Evolutionary conservation across 2,329 filamentous ascomycete genomes (phyloP), one percentile per base, ranked within the genome.

Genomic region (Emmonsiellopsis sp.): DNA sequence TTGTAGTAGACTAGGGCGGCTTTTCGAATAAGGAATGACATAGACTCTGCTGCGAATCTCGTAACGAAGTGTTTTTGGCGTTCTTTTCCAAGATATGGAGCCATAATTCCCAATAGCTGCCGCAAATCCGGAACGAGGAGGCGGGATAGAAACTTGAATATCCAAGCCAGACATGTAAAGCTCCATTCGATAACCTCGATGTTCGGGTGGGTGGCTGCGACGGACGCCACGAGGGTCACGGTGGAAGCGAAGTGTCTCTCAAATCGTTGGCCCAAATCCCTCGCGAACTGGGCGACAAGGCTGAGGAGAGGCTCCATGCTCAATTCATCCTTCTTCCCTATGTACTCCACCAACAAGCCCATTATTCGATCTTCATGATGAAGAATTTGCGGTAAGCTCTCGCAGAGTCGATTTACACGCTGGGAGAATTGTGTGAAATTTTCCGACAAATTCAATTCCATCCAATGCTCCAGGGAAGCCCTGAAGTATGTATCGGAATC

Each of bases 141-240:
- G 58, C 89, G 84, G 2, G 90, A 94, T 5, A 98, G 80, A 65
- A 97, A 97, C 67, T 98, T 98, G 80, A 98, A 96, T 41, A 97
- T 77, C 77, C 94, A 98, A 45, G 93, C 90, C 53, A 98, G 77
- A 61, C 89, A 91, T 10, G 86, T 89, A 72, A 98, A 98, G 50
- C 89, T 92, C 91, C 92, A 97, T 73, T 98, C 93, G 50, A 97
- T 88, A n/a, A 94, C 90, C 58, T 91, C 88, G 30, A 88, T 84
- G 64, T 88, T 86, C 54, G 87, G 79, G 51, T 88, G 83, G 62
- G 83, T 86, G 52, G 84, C 84, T 9, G 90, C 91, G 59, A 97
- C 80, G 13, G 83, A 82, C 40, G 88, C 81, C 52, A 98, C 83
- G 52, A 94, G 75, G 52, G 77, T 80, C 54, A 98, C 81, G 30